These are phyloP conservation scores for Russula sp. DNA, from an alignment of 768 basidiomycete species.

Conservation along the genomic window DNA sequence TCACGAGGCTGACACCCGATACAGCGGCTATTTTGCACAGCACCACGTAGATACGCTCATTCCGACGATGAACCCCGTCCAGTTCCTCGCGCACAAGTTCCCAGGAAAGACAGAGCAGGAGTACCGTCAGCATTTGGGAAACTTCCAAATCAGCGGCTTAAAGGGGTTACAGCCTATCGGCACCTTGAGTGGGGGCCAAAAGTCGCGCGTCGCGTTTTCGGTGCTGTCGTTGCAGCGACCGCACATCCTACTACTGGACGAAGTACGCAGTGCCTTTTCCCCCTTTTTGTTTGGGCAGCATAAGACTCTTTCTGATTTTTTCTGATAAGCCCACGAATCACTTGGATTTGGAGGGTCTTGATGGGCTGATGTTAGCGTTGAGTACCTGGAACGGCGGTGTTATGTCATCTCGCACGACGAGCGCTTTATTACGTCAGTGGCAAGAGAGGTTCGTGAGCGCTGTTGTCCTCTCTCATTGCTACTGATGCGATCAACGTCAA, in stretches of 20 bases:
- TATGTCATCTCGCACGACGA: slow-evolving; percentile 96
- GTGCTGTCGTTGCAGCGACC: slow-evolving; percentile 81
- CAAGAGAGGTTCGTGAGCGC: slow-evolving; percentile 60
- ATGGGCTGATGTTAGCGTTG: slow-evolving; percentile 86
- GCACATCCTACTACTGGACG: slow-evolving; percentile 91
- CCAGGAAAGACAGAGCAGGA: slow-evolving; percentile 96
- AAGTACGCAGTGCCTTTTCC: slow-evolving; percentile 49
- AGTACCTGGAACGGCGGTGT: slow-evolving; percentile 85
- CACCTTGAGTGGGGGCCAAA: slow-evolving; percentile 93
- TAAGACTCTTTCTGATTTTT: slow-evolving; percentile 3
- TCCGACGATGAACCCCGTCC: slow-evolving; percentile 84
- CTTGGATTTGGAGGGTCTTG: slow-evolving; percentile 95
- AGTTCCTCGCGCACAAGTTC: slow-evolving; percentile 87
- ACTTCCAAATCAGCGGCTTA: slow-evolving; percentile 96
- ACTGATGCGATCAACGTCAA: slow-evolving; percentile 20
- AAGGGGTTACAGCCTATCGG: slow-evolving; percentile 89
- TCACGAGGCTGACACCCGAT: not conserved
- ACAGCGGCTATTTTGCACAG: slow-evolving; percentile 88
- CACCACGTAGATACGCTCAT: slow-evolving; percentile 93
- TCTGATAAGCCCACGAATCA: slow-evolving; percentile 80
- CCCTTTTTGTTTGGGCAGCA: not conserved
- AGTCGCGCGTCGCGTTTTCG: slow-evolving; percentile 92
- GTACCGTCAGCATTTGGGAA: slow-evolving; percentile 91
- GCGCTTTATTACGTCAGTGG: slow-evolving; percentile 87
- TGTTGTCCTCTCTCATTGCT: not conserved